Evolutionary conservation across 495 filamentous ascomycete genomes (phyloP).

Genomic region (Penicillium robsamsonii): DNA sequence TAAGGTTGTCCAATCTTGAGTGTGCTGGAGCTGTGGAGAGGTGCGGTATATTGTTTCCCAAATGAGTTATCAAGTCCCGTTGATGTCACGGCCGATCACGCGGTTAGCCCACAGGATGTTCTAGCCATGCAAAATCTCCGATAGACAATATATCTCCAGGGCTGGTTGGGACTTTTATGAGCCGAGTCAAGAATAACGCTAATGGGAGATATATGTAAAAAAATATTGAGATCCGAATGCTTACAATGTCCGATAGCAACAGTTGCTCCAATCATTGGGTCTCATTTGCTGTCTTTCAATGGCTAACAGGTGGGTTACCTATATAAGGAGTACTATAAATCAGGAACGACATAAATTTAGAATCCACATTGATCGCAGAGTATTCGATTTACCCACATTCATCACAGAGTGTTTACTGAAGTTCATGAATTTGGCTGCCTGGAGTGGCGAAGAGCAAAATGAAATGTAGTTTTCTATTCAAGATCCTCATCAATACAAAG

Average conservation of each 20-base stretch:
- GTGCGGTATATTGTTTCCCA: slow-evolving; percentile 38
- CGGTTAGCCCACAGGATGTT: not conserved
- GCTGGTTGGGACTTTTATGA: not conserved
- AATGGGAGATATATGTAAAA: not conserved
- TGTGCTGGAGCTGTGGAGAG: not conserved
- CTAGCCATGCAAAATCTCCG: not conserved
- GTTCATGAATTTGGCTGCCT: not conserved
- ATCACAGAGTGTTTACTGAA: not conserved
- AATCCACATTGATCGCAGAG: not conserved
- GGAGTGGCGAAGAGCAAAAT: not conserved
- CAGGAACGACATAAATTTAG: not conserved
- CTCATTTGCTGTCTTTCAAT: not conserved
- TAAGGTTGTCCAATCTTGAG: slow-evolving; percentile 14
- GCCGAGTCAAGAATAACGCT: not conserved
- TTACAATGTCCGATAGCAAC: not conserved
- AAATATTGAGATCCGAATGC: not conserved
- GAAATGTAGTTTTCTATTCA: not conserved
- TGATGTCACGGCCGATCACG: not conserved
- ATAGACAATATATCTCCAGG: not conserved
- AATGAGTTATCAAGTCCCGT: slow-evolving; percentile 41
- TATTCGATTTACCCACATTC: not conserved
- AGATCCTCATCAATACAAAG: not conserved
- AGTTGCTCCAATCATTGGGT: not conserved
- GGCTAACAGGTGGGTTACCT: too few species aligned
- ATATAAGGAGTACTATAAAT: not conserved